These are phyloP conservation scores for Globisporangium abappressorium DNA, from an alignment of 352 stramenopile genomes.

Conservation along the genomic window DNA sequence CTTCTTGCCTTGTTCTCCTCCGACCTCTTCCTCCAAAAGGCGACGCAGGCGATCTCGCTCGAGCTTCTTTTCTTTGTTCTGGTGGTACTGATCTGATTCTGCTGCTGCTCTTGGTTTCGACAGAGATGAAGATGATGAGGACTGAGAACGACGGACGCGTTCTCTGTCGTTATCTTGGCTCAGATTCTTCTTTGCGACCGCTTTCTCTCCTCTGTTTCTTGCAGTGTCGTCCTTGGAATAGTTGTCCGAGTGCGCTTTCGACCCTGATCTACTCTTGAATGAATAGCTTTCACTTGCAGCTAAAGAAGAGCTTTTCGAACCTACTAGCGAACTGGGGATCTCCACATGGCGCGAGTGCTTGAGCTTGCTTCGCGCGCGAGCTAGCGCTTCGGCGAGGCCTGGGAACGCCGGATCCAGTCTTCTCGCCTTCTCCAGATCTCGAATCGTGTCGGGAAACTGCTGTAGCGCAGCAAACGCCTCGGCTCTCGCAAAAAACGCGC, in stretches of 20 bases:
- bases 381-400: constrained; percentile 15
- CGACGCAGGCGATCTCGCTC: constrained; percentile 34
- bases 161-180: neutral
- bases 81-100: neutral
- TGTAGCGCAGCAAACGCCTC: constrained; percentile 22
- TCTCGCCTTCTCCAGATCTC: constrained; percentile 30
- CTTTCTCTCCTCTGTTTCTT: neutral
- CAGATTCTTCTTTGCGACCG: neutral
- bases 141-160: neutral
- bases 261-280: neutral
- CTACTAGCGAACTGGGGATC: neutral
- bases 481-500: constrained; percentile 23
- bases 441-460: constrained; percentile 34
- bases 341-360: constrained; percentile 23
- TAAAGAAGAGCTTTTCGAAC: neutral
- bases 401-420: constrained; percentile 21
- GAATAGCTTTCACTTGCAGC: neutral
- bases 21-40: constrained; percentile 32
- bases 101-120: neutral
- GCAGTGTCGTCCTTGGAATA: neutral
- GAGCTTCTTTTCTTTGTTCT: constrained; percentile 8
- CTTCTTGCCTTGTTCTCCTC: constrained; percentile 4
- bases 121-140: neutral
- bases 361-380: constrained; percentile 20
- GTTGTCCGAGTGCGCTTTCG: neutral